phyloP scores from a whole-genome alignment of 2,329 filamentous ascomycete genomes.

The Penicillium decumbens region DNA sequence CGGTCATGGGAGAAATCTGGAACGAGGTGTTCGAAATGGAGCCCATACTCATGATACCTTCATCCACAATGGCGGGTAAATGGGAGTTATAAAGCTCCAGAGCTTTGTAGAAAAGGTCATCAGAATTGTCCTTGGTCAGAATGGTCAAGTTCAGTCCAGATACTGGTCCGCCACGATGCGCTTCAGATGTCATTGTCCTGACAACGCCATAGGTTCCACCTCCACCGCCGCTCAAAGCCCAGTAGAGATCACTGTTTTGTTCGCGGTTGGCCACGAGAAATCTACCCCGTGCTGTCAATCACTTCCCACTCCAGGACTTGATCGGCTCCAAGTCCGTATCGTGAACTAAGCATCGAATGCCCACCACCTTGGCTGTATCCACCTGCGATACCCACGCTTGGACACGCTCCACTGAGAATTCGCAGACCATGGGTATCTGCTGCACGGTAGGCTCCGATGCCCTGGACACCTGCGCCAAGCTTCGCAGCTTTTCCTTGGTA shows the following conservation, averaged over 20 bases:
- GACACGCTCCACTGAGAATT: conserved; percentile 52
- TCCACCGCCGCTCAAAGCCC: conserved; percentile 58
- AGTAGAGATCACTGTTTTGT: conserved; percentile 55
- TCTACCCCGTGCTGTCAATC: conserved; percentile 50
- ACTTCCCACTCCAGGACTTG: conserved; percentile 54
- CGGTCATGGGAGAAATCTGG: conserved; percentile 7
- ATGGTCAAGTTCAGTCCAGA: conserved; percentile 46
- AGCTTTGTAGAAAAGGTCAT: conserved; percentile 45
- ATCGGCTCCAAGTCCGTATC: conserved; percentile 56
- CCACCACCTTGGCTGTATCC: conserved; percentile 59
- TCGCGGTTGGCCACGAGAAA: conserved; percentile 48
- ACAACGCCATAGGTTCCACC: conserved; percentile 57
- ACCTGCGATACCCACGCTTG: conserved; percentile 54
- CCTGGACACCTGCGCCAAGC: conserved; percentile 51
- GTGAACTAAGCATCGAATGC: conserved; percentile 50
- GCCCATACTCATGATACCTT: conserved; percentile 9
- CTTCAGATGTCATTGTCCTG: conserved; percentile 51
- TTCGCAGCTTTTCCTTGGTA: conserved; percentile 51
- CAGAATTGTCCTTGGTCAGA: conserved; percentile 26
- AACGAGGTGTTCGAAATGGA: conserved; percentile 10
- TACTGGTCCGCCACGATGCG: conserved; percentile 43
- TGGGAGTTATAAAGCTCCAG: conserved; percentile 11
- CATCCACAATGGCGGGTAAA: conserved; percentile 6
- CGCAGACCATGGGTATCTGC: conserved; percentile 45
- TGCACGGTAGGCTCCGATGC: conserved; percentile 46